Conservation (phyloP, 2,329 filamentous ascomycete genomes). For the Incumbomyces delicatus region DNA sequence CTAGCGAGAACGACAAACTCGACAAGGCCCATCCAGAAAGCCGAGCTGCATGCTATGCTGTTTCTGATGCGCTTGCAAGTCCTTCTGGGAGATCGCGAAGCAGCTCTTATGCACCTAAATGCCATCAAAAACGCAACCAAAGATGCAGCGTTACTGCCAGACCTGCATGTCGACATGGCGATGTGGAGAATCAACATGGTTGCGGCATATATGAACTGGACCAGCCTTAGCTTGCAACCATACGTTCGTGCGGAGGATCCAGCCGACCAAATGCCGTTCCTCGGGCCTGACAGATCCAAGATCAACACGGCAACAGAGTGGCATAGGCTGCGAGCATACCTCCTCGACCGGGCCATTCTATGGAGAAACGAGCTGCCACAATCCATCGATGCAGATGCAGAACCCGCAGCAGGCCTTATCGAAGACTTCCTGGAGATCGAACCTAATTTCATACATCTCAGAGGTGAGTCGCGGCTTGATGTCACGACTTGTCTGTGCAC, state of each 20-base stretch:
- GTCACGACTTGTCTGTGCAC: background rate
- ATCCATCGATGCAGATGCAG: background rate
- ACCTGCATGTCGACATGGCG: background rate
- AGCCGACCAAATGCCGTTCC: too few relatives aligned
- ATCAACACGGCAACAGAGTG: background rate
- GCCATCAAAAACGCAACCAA: background rate
- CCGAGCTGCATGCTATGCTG: background rate
- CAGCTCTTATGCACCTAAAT: background rate
- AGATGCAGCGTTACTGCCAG: background rate
- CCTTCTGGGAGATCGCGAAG: background rate
- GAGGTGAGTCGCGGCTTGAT: background rate
- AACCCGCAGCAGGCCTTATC: too few relatives aligned
- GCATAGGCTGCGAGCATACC: background rate
- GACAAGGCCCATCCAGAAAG: background rate
- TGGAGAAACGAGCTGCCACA: background rate
- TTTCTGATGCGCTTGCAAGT: background rate
- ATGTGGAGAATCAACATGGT: background rate
- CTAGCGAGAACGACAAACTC: background rate
- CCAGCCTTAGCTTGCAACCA: too few relatives aligned
- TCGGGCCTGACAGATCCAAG: too few relatives aligned
- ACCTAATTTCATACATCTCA: too few relatives aligned
- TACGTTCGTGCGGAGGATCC: too few relatives aligned
- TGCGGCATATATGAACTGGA: too few relatives aligned
- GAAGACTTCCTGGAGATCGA: too few relatives aligned
- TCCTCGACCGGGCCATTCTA: background rate